Conservation (phyloP, 1,284 basidiomycete species). For the Trametes sp. region DNA sequence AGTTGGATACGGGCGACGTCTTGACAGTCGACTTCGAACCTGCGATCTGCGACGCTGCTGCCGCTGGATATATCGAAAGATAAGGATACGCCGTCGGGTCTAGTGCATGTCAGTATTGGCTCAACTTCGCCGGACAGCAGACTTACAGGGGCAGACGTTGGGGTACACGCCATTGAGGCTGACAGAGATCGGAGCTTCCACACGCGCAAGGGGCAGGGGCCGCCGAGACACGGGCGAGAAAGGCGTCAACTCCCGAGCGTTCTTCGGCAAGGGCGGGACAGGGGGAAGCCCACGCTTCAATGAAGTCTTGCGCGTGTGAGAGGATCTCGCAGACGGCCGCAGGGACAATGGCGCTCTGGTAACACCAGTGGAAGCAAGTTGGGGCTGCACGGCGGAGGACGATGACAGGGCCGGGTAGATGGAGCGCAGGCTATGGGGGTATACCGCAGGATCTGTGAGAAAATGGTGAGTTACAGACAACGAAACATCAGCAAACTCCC, state of each 20-base stretch:
- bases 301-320: slow-evolving; percentile 20
- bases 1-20: slow-evolving; percentile 10
- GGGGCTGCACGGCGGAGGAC: neutral
- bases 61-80: slow-evolving; percentile 50
- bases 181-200: slow-evolving; percentile 18
- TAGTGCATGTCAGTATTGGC: slow-evolving; percentile 3
- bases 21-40: slow-evolving; percentile 7
- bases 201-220: slow-evolving; percentile 23
- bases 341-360: slow-evolving; percentile 5
- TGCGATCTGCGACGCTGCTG: neutral
- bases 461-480: neutral
- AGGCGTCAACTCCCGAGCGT: slow-evolving; percentile 25
- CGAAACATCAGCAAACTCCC: neutral
- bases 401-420: slow-evolving; percentile 28
- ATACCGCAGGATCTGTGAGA: slow-evolving; percentile 13
- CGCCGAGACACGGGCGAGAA: slow-evolving; percentile 26
- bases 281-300: slow-evolving; percentile 24
- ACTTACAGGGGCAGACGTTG: slow-evolving; percentile 35
- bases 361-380: neutral
- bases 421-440: slow-evolving; percentile 30
- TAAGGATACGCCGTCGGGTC: slow-evolving; percentile 47
- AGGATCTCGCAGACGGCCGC: slow-evolving; percentile 9
- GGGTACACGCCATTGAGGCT: slow-evolving; percentile 29
- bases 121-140: neutral
- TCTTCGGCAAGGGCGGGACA: slow-evolving; percentile 33